phyloP scores from a whole-genome alignment of 805 yeast genomes.

The Torulaspora franciscae region DNA sequence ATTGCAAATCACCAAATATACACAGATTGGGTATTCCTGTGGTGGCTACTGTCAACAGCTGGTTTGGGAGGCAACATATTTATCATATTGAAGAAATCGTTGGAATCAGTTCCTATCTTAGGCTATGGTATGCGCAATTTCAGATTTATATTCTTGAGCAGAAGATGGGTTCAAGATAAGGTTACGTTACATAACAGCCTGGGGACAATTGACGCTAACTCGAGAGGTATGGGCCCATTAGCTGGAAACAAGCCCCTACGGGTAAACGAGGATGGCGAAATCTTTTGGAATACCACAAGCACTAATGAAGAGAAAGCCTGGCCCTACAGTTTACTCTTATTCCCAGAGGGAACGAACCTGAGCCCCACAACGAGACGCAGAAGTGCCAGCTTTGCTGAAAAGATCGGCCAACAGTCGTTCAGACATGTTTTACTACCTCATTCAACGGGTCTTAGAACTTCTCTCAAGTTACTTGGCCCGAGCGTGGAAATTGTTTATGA shows the following conservation, averaged over 20 bases:
- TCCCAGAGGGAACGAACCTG: slow-evolving; percentile 93
- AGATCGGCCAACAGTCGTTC: slow-evolving; percentile 45
- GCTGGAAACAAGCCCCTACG: slow-evolving; percentile 34
- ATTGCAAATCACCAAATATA: slow-evolving; percentile 89
- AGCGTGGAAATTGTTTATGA: slow-evolving; percentile 66
- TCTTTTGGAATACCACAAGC: slow-evolving; percentile 23
- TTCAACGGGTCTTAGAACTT: slow-evolving; percentile 68
- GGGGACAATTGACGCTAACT: slow-evolving; percentile 53
- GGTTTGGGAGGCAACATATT: slow-evolving; percentile 59
- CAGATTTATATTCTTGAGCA: slow-evolving; percentile 69
- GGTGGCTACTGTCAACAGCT: slow-evolving; percentile 77
- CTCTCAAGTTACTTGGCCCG: slow-evolving; percentile 50
- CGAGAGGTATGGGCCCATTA: slow-evolving; percentile 52
- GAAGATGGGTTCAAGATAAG: slow-evolving; percentile 75
- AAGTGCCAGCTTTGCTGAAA: slow-evolving; percentile 53
- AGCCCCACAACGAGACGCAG: slow-evolving; percentile 58
- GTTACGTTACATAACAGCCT: slow-evolving; percentile 51
- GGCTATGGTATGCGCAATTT: slow-evolving; percentile 82
- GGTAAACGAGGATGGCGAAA: slow-evolving; percentile 29
- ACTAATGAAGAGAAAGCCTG: slow-evolving; percentile 25
- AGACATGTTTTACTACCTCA: slow-evolving; percentile 77
- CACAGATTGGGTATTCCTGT: slow-evolving; percentile 84
- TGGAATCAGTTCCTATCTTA: slow-evolving; percentile 61
- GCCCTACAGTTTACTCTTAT: slow-evolving; percentile 69
- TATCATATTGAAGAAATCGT: slow-evolving; percentile 72